Conservation (phyloP, 2,329 filamentous ascomycete species). For the Fusarium buharicum region DNA sequence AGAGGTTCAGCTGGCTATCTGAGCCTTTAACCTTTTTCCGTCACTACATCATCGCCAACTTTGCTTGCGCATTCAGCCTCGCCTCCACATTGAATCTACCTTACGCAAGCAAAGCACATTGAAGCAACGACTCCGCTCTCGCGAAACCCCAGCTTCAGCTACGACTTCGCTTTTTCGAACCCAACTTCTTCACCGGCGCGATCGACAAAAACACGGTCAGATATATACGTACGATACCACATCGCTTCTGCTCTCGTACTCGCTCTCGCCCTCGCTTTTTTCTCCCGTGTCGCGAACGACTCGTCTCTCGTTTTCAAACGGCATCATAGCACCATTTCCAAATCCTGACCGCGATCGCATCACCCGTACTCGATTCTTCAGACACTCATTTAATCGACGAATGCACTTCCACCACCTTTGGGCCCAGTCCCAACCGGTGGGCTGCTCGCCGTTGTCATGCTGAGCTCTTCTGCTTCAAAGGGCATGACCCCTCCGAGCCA, state of each 20-base stretch:
- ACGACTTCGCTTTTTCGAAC: slow-evolving; percentile 19
- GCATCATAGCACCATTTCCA: slow-evolving; percentile 15
- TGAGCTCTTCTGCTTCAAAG: slow-evolving; percentile 50
- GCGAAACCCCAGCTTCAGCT: slow-evolving; percentile 27
- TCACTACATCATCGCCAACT: slow-evolving; percentile 9
- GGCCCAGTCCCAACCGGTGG: slow-evolving; percentile 55
- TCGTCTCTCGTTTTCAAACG: slow-evolving; percentile 5
- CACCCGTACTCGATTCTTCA: slow-evolving; percentile 22
- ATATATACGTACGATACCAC: slow-evolving; percentile 4
- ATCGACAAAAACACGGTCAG: slow-evolving; percentile 18
- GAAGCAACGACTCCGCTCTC: slow-evolving; percentile 32
- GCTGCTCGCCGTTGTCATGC: slow-evolving; percentile 49
- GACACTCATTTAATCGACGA: slow-evolving; percentile 45
- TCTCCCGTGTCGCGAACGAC: slow-evolving; percentile 4
- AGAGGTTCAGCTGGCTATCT: slow-evolving; percentile 18
- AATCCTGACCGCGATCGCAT: slow-evolving; percentile 29
- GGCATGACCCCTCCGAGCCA: slow-evolving; percentile 49
- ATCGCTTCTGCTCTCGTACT: not conserved
- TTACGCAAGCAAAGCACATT: slow-evolving; percentile 37
- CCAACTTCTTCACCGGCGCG: slow-evolving; percentile 11
- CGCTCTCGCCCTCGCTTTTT: not conserved
- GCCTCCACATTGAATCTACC: slow-evolving; percentile 40
- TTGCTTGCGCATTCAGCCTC: slow-evolving; percentile 24
- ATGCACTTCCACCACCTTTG: slow-evolving; percentile 51
- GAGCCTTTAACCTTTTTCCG: not conserved